These are phyloP conservation scores for Balakata baccata DNA, from an alignment of 345 rosid species.

Conservation along the genomic window DNA sequence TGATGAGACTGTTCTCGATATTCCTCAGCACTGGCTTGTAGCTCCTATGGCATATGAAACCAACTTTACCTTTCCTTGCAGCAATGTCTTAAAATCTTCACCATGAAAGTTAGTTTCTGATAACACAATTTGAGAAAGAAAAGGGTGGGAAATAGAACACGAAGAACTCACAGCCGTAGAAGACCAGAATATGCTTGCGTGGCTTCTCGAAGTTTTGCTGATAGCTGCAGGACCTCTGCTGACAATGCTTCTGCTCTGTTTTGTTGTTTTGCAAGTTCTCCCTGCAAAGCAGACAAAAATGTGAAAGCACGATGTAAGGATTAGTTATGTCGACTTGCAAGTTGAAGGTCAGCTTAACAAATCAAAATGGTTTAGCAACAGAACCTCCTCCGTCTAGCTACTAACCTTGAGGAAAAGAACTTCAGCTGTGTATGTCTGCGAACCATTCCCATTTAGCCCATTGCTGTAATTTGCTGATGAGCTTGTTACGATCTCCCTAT, in stretches of 20 bases:
- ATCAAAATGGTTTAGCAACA: neutral
- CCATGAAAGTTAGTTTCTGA: neutral
- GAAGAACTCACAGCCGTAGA: constrained; percentile 57
- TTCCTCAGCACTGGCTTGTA: constrained; percentile 81
- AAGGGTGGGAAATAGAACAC: neutral
- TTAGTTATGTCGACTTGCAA: constrained; percentile 3
- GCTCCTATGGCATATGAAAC: constrained; percentile 41
- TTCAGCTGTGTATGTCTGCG: constrained; percentile 44
- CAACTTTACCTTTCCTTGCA: neutral
- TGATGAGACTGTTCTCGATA: constrained; percentile 76
- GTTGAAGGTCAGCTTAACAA: neutral
- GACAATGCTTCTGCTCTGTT: constrained; percentile 79
- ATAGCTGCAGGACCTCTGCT: constrained; percentile 78
- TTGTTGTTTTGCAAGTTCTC: constrained; percentile 75
- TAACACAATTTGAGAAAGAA: neutral
- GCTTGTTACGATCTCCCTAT: constrained; percentile 22
- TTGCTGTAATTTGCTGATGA: constrained; percentile 28
- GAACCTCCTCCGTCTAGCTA: neutral
- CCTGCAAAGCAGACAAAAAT: constrained; percentile 32
- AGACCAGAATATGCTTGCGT: constrained; percentile 78
- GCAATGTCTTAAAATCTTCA: neutral
- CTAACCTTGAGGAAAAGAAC: constrained; percentile 68
- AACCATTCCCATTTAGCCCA: constrained; percentile 33
- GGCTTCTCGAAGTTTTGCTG: constrained; percentile 68
- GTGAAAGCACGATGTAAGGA: neutral